Base-by-base conservation (phyloP, 2,329 filamentous ascomycete genomes). In the Fusarium lyarnte region DNA sequence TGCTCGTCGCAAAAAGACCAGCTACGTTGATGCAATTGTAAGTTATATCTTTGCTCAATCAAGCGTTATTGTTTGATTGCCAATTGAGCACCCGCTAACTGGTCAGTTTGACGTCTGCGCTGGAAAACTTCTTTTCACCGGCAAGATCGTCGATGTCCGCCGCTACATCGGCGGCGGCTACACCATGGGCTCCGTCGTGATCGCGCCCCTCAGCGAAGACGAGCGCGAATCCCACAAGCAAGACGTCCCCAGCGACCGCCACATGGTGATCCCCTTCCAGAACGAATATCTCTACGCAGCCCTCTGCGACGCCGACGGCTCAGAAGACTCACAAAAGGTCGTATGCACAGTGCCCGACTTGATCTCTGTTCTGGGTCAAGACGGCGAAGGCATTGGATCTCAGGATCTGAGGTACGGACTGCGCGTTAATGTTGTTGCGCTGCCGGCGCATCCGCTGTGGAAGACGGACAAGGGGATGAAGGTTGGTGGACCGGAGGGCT, bases 381-480 rank as follows among this genome's bases (percentile, higher is more conserved):
- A 87, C 52, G 85, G 86, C 1, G 85, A 85, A 53, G 86, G 85
- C 1, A 81, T 88, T 8, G 86, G 86, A 1, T 85, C 86, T 2
- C 83, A 85, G 19, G 86, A 88, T 29, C 77, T 87, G 35, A 81
- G 86, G 14, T 89, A 88, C 59, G 87, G 87, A 0, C 70, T 88
- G 6, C 79, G 82, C 8, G 86, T 88, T 0, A 84, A 78, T 36
- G 86, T 88, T 2, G 84, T 88, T 64, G 86, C 81, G 0, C 78
- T 88, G 36, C 81, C 85, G 5, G 84, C 85, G 3, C 85, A 86
- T 63, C 85, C 86, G 0, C 71, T 87, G 16, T 89, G 87, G 87
- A 86, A 79, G 73, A 82, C 79, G 2, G 78, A 79, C 6, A 74
- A 75, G 55, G 82, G 78, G 0, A 77, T 82, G 59, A 77, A 78